A percentile compares a stretch with the other conserved stretches of the same genome.
Evolutionary conservation across 179 eudicot genomes (phyloP).

Genomic region (Beta macrorhiza): DNA sequence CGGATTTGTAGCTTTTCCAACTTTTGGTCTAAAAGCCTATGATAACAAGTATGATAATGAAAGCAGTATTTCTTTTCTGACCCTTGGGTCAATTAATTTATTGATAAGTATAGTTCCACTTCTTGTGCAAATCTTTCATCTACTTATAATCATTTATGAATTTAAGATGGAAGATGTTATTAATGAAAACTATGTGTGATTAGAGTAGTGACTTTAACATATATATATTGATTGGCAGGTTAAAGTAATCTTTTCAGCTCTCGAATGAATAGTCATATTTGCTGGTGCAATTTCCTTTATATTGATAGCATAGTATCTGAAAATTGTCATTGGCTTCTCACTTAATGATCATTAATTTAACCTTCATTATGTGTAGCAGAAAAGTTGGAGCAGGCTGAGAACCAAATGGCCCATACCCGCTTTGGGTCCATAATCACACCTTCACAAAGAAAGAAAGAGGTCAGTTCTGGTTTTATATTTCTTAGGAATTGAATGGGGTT

Average conservation of each 20-base stretch:
- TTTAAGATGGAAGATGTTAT: not conserved
- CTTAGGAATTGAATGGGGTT: too few species aligned
- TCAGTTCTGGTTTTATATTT: too few species aligned
- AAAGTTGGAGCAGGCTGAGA: too few species aligned
- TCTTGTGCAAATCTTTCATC: not conserved
- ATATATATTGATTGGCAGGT: not conserved
- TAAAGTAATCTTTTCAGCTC: too few species aligned
- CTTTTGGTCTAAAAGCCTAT: slow-evolving; percentile 73
- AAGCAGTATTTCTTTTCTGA: not conserved
- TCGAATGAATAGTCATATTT: not conserved
- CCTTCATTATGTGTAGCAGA: too few species aligned
- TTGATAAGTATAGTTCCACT: not conserved
- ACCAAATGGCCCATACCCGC: too few species aligned
- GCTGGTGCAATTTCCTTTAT: too few species aligned
- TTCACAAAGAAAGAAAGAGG: too few species aligned
- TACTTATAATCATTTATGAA: not conserved
- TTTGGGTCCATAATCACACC: too few species aligned
- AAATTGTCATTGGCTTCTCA: too few species aligned
- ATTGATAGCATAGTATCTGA: too few species aligned
- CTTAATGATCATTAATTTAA: too few species aligned
- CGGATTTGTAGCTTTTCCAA: slow-evolving; percentile 60
- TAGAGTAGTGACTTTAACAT: not conserved
- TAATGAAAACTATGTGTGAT: not conserved
- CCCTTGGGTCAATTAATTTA: not conserved
- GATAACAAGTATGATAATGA: slow-evolving; percentile 26